Base-by-base conservation (phyloP, 2,329 filamentous ascomycete species). In the Chalaropsis ovoidea region DNA sequence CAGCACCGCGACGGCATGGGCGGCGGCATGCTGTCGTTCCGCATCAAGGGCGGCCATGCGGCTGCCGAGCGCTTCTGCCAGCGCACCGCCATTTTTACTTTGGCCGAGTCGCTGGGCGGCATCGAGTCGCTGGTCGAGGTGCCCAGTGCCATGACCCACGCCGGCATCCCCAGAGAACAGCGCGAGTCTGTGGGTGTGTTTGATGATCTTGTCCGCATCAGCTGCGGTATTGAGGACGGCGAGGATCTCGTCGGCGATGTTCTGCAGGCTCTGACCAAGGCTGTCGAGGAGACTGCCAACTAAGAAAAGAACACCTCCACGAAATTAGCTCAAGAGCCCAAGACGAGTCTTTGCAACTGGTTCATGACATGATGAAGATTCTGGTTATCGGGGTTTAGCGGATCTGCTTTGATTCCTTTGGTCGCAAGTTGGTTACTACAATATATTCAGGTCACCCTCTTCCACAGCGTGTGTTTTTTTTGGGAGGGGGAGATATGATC, bases 21-120 rank as follows among this genome's bases (percentile, higher is more conserved):
- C 68, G 94, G 94, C 70, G 94, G 94, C 68, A 99, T 99, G 94
- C 85, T 99, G 54, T 93, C 88, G 67, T 99, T 99, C 86, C 88
- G 94, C 70, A 89, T 99, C 75, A 84, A 85, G 70, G 94, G 93
- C 66, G 94, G 94, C 43, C 84, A 90, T 72, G 82, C 81, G 58
- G 93, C 93, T 0, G 94, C 94, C 15, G 89, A 95, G 77, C 83
- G 86, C 63, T 99, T 99, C 83, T 97, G 94, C 81, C 86, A 94
- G 76, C 78, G 82, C 67, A 96, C 92, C 54, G 85, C 85, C 72
- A 86, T 99, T 75, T 97, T 96, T 78, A 96, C 91, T 1, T 82
- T 99, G 6, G 94, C 94, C 39, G 94, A 99, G 81, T 90, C 85
- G 67, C 78, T 99, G 27, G 94, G 94, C 68, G 94, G 93, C 65